phyloP scores from a whole-genome alignment of 75 land plant genomes.

The Isoetes taiwanensis region DNA sequence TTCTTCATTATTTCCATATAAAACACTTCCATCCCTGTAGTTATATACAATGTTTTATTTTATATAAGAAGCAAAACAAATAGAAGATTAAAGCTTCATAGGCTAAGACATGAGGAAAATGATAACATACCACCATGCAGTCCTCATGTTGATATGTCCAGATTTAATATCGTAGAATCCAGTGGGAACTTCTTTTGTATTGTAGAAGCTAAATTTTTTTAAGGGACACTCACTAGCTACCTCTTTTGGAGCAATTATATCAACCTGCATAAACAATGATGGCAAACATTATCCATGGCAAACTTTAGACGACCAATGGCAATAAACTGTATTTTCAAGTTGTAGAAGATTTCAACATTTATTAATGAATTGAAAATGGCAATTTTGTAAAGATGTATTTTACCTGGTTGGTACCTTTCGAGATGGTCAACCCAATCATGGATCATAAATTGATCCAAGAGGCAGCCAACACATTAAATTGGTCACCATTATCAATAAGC shows the following conservation, averaged over 20 bases:
- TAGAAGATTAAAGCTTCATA: not conserved
- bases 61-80: not conserved
- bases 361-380: too few relatives aligned
- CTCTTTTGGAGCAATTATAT: conserved; percentile 21
- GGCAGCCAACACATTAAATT: conserved; percentile 52
- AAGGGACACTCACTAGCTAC: conserved; percentile 36
- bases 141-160: conserved; percentile 36
- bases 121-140: conserved; percentile 48
- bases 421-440: conserved; percentile 65
- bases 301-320: too few relatives aligned
- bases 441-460: conserved; percentile 66
- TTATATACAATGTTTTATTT: not conserved
- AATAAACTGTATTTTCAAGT: too few relatives aligned
- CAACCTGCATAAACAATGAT: too few relatives aligned
- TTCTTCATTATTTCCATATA: conserved; percentile 39
- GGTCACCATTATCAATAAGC: conserved; percentile 29
- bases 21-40: conserved; percentile 60
- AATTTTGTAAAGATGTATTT: too few relatives aligned
- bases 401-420: too few relatives aligned
- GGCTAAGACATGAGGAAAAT: not conserved
- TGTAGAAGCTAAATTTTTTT: conserved; percentile 35
- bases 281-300: too few relatives aligned
- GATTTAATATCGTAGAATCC: conserved; percentile 13
- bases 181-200: conserved; percentile 16
- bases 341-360: too few relatives aligned